phyloP scores from a whole-genome alignment of 805 yeast genomes.

The Ogataea trehalophila region DNA sequence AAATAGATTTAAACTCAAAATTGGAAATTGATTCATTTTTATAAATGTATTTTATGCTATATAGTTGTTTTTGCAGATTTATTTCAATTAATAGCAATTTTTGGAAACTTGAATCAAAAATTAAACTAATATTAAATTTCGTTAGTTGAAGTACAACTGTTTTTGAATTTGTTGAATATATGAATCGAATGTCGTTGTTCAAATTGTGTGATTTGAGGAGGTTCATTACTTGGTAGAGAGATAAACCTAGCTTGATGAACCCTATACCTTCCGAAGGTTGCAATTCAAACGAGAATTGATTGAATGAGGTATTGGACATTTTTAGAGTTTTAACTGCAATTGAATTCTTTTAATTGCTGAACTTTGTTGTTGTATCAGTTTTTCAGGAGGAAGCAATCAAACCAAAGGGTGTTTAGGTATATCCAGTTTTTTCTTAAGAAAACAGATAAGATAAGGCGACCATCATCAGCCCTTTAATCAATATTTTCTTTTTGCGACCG shows the following conservation, averaged over 20 bases:
- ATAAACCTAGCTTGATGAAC: constrained; percentile 19
- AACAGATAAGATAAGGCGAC: not conserved
- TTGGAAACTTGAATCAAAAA: constrained; percentile 25
- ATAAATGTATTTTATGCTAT: constrained; percentile 15
- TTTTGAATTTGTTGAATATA: constrained; percentile 14
- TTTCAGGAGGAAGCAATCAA: too few relatives aligned
- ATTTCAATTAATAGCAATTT: constrained; percentile 25
- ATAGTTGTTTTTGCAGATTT: constrained; percentile 7
- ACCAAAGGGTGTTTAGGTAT: not conserved
- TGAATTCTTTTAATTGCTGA: too few relatives aligned
- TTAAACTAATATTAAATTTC: constrained; percentile 18
- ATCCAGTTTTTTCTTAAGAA: not conserved
- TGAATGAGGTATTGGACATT: constrained; percentile 1
- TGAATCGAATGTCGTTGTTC: constrained; percentile 18
- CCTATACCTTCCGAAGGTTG: constrained; percentile 25
- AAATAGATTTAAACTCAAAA: constrained; percentile 38
- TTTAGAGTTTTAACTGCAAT: not conserved
- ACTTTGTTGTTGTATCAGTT: too few relatives aligned
- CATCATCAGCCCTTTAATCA: not conserved
- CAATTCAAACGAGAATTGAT: constrained; percentile 15
- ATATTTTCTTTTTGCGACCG: too few relatives aligned
- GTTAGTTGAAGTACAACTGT: constrained; percentile 19
- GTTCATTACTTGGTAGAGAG: constrained; percentile 20
- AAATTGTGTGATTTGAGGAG: constrained; percentile 11
- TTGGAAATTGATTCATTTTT: constrained; percentile 19